Base-by-base conservation (phyloP, 352 stramenopile species). In the Phytophthora tentaculata region DNA sequence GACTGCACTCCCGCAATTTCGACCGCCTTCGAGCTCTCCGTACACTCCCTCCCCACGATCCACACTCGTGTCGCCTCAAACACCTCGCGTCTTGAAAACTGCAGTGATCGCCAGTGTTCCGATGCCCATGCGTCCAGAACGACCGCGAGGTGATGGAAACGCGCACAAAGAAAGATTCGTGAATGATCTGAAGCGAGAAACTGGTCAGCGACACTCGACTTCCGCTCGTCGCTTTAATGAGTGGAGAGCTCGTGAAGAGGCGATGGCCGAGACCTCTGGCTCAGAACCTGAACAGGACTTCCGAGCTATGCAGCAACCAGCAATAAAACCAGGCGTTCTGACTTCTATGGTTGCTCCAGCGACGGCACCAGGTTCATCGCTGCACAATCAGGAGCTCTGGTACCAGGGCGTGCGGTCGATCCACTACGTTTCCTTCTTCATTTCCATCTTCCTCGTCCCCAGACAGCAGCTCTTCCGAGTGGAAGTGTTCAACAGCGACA, bases 401-500 rank as follows among this genome's bases (percentile, higher is more conserved):
- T 88, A 90, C 59, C 84, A 92, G 53, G 86, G 86, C 28, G 83
- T 86, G 53, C 79, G 83, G 7, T 76, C 77, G 24, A 67, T 94
- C 41, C 74, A 86, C 16, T 79, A 85, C 53, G 68, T 85, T 28
- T 82, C 81, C 28, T 88, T 94, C 63, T 92, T 92, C 60, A 68
- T 94, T n/a, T 87, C 86, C 17, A 54, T 92, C 29, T 89, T 88
- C 51, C 80, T 79, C 59, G 84, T 89, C 17, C 74, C 76, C 52
- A 88, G 77, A 73, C 83, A 92, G 51, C 67, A 69, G 43, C 71
- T 89, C 47, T 89, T 91, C 62, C 80, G 84, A 17, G 81, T 94
- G 26, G 84, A 94, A 47, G 65, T 91, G 6, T 91, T 94, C 57
- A 92, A 92, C 61, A 92, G 78, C 63, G 84, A 94, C 56, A 91